Evolutionary conservation across 1,284 basidiomycete species (phyloP).

Genomic region (Hemileia vastatrix): DNA sequence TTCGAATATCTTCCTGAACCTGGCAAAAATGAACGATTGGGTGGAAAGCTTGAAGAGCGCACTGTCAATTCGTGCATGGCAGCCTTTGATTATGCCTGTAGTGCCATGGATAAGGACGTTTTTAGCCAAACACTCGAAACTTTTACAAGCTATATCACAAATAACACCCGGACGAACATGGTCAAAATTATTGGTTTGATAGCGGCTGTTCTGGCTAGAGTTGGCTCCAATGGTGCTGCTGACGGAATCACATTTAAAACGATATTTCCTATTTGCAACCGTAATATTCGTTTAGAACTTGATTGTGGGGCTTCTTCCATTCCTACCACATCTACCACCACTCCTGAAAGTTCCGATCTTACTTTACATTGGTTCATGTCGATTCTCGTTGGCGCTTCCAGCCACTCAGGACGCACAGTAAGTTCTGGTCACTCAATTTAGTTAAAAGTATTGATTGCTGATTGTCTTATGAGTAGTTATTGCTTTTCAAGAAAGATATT

Average conservation of each 20-base stretch:
- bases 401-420: constrained; percentile 65
- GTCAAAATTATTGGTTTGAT: constrained; percentile 83
- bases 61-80: constrained; percentile 68
- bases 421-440: constrained; percentile 57
- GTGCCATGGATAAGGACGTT: constrained; percentile 34
- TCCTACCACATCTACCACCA: constrained; percentile 74
- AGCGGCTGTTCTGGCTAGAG: constrained; percentile 72
- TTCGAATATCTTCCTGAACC: constrained; percentile 84
- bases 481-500: constrained; percentile 61
- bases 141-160: constrained; percentile 17
- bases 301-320: constrained; percentile 84
- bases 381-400: constrained; percentile 12
- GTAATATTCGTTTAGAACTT: constrained; percentile 75
- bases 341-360: constrained; percentile 76
- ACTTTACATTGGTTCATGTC: constrained; percentile 70
- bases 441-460: too few species aligned
- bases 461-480: constrained; percentile 53
- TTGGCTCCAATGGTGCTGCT: constrained; percentile 52
- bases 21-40: constrained; percentile 54
- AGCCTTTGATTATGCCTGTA: constrained; percentile 39
- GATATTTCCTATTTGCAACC: constrained; percentile 68
- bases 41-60: constrained; percentile 74
- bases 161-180: constrained; percentile 61
- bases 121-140: constrained; percentile 18
- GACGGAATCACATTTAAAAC: constrained; percentile 61